phyloP scores from a whole-genome alignment of 306 rosid genomes.

The Vigna hirtella region DNA sequence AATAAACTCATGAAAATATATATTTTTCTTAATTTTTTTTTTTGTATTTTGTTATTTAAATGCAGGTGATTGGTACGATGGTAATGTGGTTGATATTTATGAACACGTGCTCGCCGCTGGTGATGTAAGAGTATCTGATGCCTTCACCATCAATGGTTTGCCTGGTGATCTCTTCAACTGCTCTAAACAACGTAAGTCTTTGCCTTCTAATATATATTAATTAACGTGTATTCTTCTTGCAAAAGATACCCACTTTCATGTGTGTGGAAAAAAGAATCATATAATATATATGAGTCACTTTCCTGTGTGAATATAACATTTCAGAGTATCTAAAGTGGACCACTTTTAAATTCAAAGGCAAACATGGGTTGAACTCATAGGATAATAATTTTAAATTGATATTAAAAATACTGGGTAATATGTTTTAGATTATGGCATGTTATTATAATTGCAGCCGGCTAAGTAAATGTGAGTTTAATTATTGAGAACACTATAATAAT shows the following conservation, averaged over 20 bases:
- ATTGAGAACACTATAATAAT: too few species aligned
- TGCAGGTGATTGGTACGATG: constrained; percentile 74
- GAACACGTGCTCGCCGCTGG: constrained; percentile 38
- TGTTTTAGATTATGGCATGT: neutral
- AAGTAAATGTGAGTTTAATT: neutral
- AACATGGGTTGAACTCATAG: neutral
- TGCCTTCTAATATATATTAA: neutral
- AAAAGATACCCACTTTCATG: neutral
- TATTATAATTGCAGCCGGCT: neutral
- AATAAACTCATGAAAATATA: neutral
- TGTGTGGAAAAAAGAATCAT: too few species aligned
- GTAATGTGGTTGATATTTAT: constrained; percentile 56
- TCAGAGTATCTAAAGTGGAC: neutral
- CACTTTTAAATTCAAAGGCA: neutral
- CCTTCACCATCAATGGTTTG: constrained; percentile 65
- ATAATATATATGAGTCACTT: neutral
- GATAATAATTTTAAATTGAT: neutral
- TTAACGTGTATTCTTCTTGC: neutral
- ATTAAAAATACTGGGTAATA: neutral
- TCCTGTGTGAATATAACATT: neutral
- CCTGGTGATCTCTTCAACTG: constrained; percentile 66
- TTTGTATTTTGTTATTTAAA: neutral
- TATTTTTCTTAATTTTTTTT: too few species aligned
- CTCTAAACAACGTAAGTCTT: constrained; percentile 40
- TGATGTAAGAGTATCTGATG: constrained; percentile 40